A percentile compares a stretch with the other conserved stretches of the same genome.
Conservation (phyloP, 805 yeast species). For the Candida tibetensis region DNA sequence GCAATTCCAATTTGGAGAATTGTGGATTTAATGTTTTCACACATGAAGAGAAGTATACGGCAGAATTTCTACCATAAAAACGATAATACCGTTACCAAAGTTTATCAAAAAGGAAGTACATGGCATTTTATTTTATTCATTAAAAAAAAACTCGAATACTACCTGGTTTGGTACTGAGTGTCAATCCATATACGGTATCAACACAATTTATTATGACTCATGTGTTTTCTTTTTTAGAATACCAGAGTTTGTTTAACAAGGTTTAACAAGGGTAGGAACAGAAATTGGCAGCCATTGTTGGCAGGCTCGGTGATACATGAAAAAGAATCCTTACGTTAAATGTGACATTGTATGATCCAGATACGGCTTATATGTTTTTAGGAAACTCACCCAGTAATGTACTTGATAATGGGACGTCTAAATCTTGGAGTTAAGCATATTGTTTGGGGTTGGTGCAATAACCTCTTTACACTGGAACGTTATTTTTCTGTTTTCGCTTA, state of each 20-base stretch:
- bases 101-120: slow-evolving; percentile 58
- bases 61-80: too few relatives aligned
- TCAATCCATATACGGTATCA: slow-evolving; percentile 74
- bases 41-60: too few relatives aligned
- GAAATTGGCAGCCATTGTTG: not conserved
- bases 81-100: too few relatives aligned
- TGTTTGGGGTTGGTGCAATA: slow-evolving; percentile 7
- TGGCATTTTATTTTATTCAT: slow-evolving; percentile 69
- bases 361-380: slow-evolving; percentile 2
- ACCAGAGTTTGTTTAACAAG: slow-evolving; percentile 42
- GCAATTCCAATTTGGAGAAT: too few relatives aligned
- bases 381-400: not conserved
- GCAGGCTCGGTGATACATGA: slow-evolving; percentile 3
- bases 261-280: slow-evolving; percentile 3
- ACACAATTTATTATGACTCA: slow-evolving; percentile 73
- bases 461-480: too few relatives aligned
- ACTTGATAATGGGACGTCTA: slow-evolving; percentile 5
- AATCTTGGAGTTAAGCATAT: slow-evolving; percentile 4
- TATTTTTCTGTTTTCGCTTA: too few relatives aligned
- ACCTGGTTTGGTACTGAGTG: slow-evolving; percentile 63
- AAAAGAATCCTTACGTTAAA: slow-evolving; percentile 5
- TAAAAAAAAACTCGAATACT: slow-evolving; percentile 70
- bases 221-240: too few relatives aligned
- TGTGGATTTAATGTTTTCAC: too few relatives aligned
- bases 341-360: slow-evolving; percentile 5